Base-by-base conservation (phyloP, 768 basidiomycete genomes). In the Psilocybe sp. region DNA sequence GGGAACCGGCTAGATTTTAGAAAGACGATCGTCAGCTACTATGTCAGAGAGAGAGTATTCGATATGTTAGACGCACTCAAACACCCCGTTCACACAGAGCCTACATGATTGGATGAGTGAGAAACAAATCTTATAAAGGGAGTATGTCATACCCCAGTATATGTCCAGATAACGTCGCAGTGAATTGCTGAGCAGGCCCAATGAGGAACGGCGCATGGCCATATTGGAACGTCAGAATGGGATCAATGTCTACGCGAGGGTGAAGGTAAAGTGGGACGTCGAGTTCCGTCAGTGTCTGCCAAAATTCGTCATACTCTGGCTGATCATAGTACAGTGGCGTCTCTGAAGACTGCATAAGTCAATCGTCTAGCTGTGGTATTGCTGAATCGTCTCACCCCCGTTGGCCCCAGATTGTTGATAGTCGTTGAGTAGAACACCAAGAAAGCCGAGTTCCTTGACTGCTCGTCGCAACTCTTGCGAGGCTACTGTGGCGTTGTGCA, bases 401-500 rank as follows among this genome's bases (percentile, higher is more conserved):
- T 75, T 66, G 3, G 69, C 44, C 8, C 73, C 73, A 2, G 72
- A 69, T 51, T 75, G 69, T 41, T 76, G 74, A 56, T 69, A 76
- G 49, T 76, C 73, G 43, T 76, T 76, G 14, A 75, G 20, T 49
- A 76, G 49, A 10, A 67, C 73, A 7, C 73, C 74, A 14, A 74
- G 51, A 28, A 74, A 69, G 14, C 75, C 75, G 1, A 75, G 65
- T 37, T 74, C 67, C 8, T 61, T 55, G 4, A 75, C 69, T 1
- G 73, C 47, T 28, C 74, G 69, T 6, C 66, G 65, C n/a, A 76
- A 58, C 41, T 76, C 74, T 16, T 64, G 58, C 5, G 67, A 70
- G 2, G 74, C 75, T 18, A 57, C 58, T 1, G 69, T 67, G n/a
- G 74, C 71, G 45, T 76, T 70, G 40, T 75, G 72, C 75, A 76